Evolutionary conservation across 345 rosid species (phyloP), one percentile per base, ranked within the genome.

Genomic region (Reutealis trisperma): DNA sequence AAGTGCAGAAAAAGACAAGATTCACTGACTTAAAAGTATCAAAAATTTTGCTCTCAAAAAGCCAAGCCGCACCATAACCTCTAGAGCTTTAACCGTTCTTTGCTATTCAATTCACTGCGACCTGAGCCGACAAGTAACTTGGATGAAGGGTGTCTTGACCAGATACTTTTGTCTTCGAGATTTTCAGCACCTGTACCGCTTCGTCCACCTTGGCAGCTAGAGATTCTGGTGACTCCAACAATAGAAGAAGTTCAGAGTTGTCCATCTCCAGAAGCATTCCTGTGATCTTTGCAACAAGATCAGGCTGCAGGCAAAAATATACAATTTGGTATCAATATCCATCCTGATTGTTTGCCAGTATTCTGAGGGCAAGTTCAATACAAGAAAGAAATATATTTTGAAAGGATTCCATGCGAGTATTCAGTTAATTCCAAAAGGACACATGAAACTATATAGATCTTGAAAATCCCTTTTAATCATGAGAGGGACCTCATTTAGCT

Each of bases 231-330:
- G 97, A 89, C 73, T 93, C 89, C 58, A 93, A 51, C 55, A 93
- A 72, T 71, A 85, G 80, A 5, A 91, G 84, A 80, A 91, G 79
- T 64, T 93, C 94, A 4, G 94, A 71, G 47, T 87, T 87, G 84
- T 90, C 96, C 96, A 89, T 90, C 86, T 90, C 92, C 78, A 91
- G 67, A 71, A 93, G 90, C 96, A 91, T 93, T 37, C 93, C 97
- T 0, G 97, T 93, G 42, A 93, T 90, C 83, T 93, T 93, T 15
- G 90, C 84, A 18, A 80, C 96, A 71, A 87, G 89, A 69, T 89
- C 88, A 21, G 94, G 94, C 94, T 93, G 92, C 86, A 78, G 9
- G 57, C 24, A 76, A 80, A 37, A 37, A 67, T 21, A 64, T 24
- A 55, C 5, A 37, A 37, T 52, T 22, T 72, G 42, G 45, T 21